Evolutionary conservation across 1,284 basidiomycete genomes (phyloP).

Genomic region (Schizophyllum commune): DNA sequence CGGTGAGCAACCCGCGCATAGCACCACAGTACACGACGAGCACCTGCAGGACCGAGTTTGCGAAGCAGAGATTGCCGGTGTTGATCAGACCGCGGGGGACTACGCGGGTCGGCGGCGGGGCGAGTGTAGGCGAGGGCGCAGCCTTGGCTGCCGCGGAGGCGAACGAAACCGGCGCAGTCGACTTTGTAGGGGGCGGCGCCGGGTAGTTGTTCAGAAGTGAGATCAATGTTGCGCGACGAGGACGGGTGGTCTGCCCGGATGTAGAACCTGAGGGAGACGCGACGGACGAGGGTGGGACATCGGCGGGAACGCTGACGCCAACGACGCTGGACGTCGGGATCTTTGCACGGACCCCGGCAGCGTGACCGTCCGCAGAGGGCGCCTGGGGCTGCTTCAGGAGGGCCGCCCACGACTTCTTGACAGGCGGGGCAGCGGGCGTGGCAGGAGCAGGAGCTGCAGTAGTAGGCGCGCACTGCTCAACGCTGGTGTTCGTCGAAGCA

Average conservation of each 20-base stretch:
- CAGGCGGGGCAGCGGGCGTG: conserved; percentile 24
- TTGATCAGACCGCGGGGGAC: conserved; percentile 84
- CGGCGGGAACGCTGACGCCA: conserved; percentile 58
- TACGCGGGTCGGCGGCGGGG: conserved; percentile 15
- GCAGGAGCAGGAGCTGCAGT: conserved; percentile 9
- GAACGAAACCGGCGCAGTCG: conserved; percentile 1
- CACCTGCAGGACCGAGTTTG: conserved; percentile 89
- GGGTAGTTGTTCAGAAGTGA: neutral
- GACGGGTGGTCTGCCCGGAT: conserved; percentile 4
- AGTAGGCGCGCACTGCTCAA: conserved; percentile 4
- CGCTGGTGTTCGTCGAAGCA: conserved; percentile 3
- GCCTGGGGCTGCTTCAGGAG: conserved; percentile 39
- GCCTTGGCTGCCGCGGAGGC: conserved; percentile 5
- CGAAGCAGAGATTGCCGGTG: conserved; percentile 97
- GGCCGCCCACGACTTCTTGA: conserved; percentile 72
- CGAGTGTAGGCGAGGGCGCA: neutral
- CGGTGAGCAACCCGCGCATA: conserved; percentile 75
- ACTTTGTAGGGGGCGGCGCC: neutral
- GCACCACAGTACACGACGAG: conserved; percentile 78
- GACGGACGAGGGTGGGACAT: conserved; percentile 17
- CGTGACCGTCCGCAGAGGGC: conserved; percentile 17
- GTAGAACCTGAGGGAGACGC: conserved; percentile 7
- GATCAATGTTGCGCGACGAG: neutral
- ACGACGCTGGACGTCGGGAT: conserved; percentile 60
- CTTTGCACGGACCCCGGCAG: conserved; percentile 24